Percentiles rank a stretch among this genome's conserved stretches.
Conservation (phyloP, 768 basidiomycete species). For the Tephrocybe sp. region DNA sequence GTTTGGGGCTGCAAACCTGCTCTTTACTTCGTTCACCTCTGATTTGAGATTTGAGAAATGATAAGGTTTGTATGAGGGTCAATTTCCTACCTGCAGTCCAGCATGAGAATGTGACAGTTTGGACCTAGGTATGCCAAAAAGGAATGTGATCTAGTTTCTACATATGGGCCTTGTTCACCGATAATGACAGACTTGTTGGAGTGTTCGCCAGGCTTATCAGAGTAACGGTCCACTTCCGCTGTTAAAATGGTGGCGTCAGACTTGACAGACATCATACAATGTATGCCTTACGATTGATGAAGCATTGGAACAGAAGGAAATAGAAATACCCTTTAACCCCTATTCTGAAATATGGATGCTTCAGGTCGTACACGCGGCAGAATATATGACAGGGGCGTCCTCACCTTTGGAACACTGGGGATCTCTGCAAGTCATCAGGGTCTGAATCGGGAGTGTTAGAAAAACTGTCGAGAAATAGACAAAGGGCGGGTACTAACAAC, state of each 20-base stretch:
- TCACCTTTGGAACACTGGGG: slow-evolving; percentile 72
- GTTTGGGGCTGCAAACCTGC: slow-evolving; percentile 69
- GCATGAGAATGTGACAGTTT: slow-evolving; percentile 64
- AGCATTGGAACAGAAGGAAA: slow-evolving; percentile 93
- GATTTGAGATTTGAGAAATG: neutral
- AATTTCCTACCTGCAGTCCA: slow-evolving; percentile 73
- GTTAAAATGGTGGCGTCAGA: slow-evolving; percentile 1
- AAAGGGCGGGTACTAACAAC: slow-evolving; percentile 49
- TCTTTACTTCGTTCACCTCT: slow-evolving; percentile 85
- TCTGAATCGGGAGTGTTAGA: slow-evolving; percentile 38
- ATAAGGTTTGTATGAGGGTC: neutral
- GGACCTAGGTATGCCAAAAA: slow-evolving; percentile 81
- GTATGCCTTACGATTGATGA: slow-evolving; percentile 61
- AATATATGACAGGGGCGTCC: slow-evolving; percentile 8
- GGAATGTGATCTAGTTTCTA: slow-evolving; percentile 81
- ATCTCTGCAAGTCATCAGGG: slow-evolving; percentile 73
- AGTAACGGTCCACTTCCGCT: slow-evolving; percentile 75
- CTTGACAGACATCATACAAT: neutral
- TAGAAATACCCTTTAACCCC: slow-evolving; percentile 87
- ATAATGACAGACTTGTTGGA: slow-evolving; percentile 70
- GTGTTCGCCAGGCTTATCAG: slow-evolving; percentile 60
- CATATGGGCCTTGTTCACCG: slow-evolving; percentile 72
- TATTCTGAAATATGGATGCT: slow-evolving; percentile 44
- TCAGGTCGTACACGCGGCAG: neutral
- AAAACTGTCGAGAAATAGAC: neutral